Percentiles rank a stretch among this genome's conserved stretches.
Conservation (phyloP, 2,329 filamentous ascomycete genomes). For the Clarireedia hainanense region DNA sequence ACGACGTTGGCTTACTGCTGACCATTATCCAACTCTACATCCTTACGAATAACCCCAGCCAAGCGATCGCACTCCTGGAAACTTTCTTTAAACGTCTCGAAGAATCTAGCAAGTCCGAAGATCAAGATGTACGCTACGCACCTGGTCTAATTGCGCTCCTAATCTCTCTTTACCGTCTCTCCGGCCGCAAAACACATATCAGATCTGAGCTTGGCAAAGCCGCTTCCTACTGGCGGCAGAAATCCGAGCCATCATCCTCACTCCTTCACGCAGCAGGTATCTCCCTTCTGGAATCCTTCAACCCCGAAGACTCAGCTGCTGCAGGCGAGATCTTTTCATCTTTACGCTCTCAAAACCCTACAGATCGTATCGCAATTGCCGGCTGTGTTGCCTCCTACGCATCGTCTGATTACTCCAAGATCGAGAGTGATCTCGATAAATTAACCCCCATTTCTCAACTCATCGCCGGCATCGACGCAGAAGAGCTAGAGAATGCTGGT, state of each 20-base stretch:
- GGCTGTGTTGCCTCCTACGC: conserved; percentile 82
- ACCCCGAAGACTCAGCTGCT: conserved; percentile 55
- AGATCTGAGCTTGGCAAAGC: conserved; percentile 71
- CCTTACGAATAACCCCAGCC: conserved; percentile 59
- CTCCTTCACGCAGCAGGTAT: conserved; percentile 77
- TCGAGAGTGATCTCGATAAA: conserved; percentile 45
- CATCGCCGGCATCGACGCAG: conserved; percentile 51
- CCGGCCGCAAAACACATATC: conserved; percentile 65
- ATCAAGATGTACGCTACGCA: conserved; percentile 67
- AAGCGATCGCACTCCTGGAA: conserved; percentile 69
- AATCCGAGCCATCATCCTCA: conserved; percentile 49
- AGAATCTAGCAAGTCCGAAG: conserved; percentile 44
- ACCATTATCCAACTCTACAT: conserved; percentile 79
- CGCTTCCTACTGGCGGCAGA: conserved; percentile 70
- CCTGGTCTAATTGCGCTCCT: conserved; percentile 77
- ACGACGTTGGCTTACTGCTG: conserved; percentile 72
- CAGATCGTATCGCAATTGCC: conserved; percentile 63
- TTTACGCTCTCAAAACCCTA: conserved; percentile 57
- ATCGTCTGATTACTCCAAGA: conserved; percentile 47
- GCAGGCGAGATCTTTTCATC: conserved; percentile 74
- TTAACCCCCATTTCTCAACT: conserved; percentile 58
- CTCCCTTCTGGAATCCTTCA: conserved; percentile 69
- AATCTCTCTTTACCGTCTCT: conserved; percentile 68
- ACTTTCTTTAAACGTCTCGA: conserved; percentile 67
- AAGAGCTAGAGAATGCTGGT: conserved; percentile 57